Percentiles rank a stretch among this genome's conserved stretches.
phyloP scores from a whole-genome alignment of 1,284 basidiomycete genomes.

The Cryptococcus maquisensis region DNA sequence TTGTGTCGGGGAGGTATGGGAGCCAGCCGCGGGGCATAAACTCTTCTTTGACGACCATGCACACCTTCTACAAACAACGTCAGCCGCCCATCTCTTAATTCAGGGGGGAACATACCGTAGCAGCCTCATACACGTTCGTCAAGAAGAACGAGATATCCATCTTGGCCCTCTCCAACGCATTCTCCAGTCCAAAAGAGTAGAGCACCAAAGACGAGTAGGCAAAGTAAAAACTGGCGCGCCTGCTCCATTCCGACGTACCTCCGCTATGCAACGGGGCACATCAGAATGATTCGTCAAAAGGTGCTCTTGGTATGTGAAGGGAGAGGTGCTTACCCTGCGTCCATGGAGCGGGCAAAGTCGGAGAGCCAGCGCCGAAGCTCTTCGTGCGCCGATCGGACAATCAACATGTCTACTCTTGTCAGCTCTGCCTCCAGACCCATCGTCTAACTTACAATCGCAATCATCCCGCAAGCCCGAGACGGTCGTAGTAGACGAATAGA shows the following conservation, averaged over 20 bases:
- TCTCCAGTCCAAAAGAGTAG: conserved; percentile 92
- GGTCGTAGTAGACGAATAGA: conserved; percentile 78
- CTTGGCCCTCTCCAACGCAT: conserved; percentile 60
- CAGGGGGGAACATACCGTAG: conserved; percentile 41
- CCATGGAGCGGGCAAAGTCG: conserved; percentile 1
- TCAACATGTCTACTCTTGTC: conserved; percentile 32
- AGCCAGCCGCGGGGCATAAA: conserved; percentile 71
- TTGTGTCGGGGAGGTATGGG: conserved; percentile 82
- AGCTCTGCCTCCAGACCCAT: not conserved
- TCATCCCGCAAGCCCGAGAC: conserved; percentile 80
- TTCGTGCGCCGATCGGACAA: conserved; percentile 44
- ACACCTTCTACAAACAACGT: conserved; percentile 20
- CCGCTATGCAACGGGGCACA: too few relatives aligned
- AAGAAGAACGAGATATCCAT: conserved; percentile 79
- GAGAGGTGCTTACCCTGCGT: not conserved
- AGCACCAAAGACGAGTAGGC: conserved; percentile 80
- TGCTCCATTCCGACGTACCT: conserved; percentile 25
- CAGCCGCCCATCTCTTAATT: not conserved
- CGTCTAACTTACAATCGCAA: conserved; percentile 63
- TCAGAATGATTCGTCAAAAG: not conserved
- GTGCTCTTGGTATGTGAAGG: too few relatives aligned
- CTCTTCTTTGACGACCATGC: conserved; percentile 55
- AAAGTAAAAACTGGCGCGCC: conserved; percentile 65
- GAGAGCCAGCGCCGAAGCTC: conserved; percentile 36
- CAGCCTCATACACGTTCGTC: conserved; percentile 71